These are phyloP conservation scores for Phaeolepiota aurea DNA, from an alignment of 768 basidiomycete genomes.

Conservation along the genomic window DNA sequence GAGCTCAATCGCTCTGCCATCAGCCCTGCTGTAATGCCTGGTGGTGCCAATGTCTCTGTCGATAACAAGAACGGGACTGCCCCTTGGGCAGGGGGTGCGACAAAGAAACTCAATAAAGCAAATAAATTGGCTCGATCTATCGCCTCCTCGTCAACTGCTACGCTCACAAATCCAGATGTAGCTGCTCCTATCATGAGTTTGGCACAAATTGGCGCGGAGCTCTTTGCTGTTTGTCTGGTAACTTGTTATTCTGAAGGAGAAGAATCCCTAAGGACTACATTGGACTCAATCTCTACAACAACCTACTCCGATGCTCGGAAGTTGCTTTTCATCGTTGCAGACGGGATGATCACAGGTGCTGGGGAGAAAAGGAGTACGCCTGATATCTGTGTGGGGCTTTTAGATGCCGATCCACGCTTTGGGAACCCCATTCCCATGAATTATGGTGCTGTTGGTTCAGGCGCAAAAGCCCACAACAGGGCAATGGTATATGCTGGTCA, in stretches of 20 bases:
- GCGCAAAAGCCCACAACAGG: slow-evolving; percentile 83
- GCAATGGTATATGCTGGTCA: slow-evolving; percentile 99
- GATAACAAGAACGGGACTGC: slow-evolving; percentile 89
- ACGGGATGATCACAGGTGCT: slow-evolving; percentile 97
- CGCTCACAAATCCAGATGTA: slow-evolving; percentile 40
- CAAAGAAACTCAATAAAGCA: slow-evolving; percentile 42
- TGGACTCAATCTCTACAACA: slow-evolving; percentile 89
- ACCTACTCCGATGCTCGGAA: slow-evolving; percentile 91
- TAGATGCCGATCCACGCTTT: slow-evolving; percentile 92
- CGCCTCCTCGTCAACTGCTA: slow-evolving; percentile 45
- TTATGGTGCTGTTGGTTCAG: slow-evolving; percentile 85
- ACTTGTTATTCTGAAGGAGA: slow-evolving; percentile 98
- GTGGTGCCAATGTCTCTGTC: slow-evolving; percentile 90
- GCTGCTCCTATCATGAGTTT: slow-evolving; percentile 69
- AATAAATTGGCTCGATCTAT: slow-evolving; percentile 40
- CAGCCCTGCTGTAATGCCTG: slow-evolving; percentile 93
- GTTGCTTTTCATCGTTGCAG: slow-evolving; percentile 88
- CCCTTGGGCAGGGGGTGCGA: slow-evolving; percentile 68
- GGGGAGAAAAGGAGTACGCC: slow-evolving; percentile 96
- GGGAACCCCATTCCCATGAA: slow-evolving; percentile 95
- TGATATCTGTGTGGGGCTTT: slow-evolving; percentile 86
- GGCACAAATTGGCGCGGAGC: slow-evolving; percentile 87
- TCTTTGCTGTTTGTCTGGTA: slow-evolving; percentile 92
- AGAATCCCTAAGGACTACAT: slow-evolving; percentile 82
- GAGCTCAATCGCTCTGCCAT: slow-evolving; percentile 79